Base-by-base conservation (phyloP, 352 stramenopile species). In the Globisporangium parvum region DNA sequence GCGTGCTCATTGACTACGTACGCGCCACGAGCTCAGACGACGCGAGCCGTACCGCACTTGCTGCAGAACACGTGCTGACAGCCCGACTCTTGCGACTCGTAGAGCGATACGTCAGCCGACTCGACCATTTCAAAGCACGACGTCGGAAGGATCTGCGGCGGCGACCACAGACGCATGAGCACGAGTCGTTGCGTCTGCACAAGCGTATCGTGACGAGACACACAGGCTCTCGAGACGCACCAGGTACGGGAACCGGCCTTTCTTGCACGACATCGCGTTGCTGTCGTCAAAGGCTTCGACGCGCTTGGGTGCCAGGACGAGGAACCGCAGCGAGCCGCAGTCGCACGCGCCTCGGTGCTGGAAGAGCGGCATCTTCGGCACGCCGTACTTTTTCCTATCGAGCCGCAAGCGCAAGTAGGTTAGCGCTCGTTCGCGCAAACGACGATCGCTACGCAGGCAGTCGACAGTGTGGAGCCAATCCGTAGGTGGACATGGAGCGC, bases 271-370 rank as follows among this genome's bases (percentile, higher is more conserved):
- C 28, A 91, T 68, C 45, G 77, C 75, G 54, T 91, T 90, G 70
- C 80, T 91, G 53, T 92, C 82, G 55, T 92, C 82, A 49, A 89
- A 92, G 3, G 80, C 82, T 18, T 88, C 81, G n/a, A 89, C 74
- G 40, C 71, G 70, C 63, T 86, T 88, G 3, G 82, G 80, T 4
- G 82, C 82, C 17, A 92, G 60, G 15, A 91, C 59, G 56, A 87
- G 72, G 59, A 92, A 91, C 59, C 76, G 68, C 28, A 92, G 45
- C 15, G 78, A 75, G 5, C 77, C 78, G 35, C 82, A 92, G 49
- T 89, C 80, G 39, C 82, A 92, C 35, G 71, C 69, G 52, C 82
- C 82, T 57, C 71, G 70, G 48, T 92, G 82, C 55, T 88, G 80
- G 52, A 92, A 88, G 35, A 92, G 63, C 47, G 76, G 73, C 57